Evolutionary conservation across 176 grass and related monocot genomes (phyloP).

Genomic region (Rhipidocladum racemiflorum): DNA sequence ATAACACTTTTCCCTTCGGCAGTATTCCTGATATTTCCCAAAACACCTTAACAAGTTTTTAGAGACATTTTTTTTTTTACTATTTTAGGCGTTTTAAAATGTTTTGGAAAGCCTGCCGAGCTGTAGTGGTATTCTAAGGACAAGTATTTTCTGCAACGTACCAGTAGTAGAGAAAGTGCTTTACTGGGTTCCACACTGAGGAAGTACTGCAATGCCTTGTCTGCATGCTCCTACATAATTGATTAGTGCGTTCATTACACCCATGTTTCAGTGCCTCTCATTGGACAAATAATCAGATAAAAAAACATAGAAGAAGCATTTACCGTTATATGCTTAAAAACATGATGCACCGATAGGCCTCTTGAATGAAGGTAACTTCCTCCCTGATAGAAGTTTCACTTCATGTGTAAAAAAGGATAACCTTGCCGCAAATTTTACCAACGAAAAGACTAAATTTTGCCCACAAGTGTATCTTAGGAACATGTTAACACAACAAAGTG

Average conservation of each 20-base stretch:
- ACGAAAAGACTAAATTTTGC: neutral
- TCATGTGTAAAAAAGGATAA: conserved; percentile 31
- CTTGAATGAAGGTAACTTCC: conserved; percentile 84
- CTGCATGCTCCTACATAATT: conserved; percentile 83
- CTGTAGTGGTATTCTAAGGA: neutral
- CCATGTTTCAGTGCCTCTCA: conserved; percentile 6
- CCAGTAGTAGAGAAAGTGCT: conserved; percentile 75
- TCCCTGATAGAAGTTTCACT: conserved; percentile 51
- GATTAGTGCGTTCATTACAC: conserved; percentile 17
- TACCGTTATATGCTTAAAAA: conserved; percentile 87
- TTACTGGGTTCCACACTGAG: conserved; percentile 60
- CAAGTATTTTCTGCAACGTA: conserved; percentile 27
- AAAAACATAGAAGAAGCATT: conserved; percentile 28
- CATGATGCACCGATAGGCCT: conserved; percentile 77
- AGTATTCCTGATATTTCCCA: no score
- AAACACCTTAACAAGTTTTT: no score
- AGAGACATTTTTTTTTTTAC: no score
- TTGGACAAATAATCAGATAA: conserved; percentile 2
- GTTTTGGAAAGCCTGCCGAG: no score
- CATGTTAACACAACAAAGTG: conserved; percentile 11
- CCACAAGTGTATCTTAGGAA: neutral
- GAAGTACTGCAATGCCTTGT: conserved; percentile 86
- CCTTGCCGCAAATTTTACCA: neutral
- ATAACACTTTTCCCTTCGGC: no score
- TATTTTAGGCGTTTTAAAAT: no score